A percentile compares a stretch with the other conserved stretches of the same genome.
Conservation (phyloP, 176 grass and related monocot species). For the Musa acuminata region DNA sequence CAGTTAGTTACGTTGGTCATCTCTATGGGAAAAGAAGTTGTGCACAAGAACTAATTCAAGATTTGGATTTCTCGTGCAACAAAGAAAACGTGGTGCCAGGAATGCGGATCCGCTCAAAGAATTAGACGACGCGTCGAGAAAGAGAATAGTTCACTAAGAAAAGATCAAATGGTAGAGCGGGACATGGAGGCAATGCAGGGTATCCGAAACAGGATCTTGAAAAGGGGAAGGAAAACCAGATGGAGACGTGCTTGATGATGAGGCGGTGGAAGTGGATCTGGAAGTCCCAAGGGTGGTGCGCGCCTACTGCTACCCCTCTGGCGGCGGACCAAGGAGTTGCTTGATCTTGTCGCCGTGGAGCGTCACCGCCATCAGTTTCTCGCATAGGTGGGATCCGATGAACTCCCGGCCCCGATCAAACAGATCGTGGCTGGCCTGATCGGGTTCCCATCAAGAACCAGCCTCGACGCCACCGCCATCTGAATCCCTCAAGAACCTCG, state of each 20-base stretch:
- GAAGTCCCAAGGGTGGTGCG: conserved; percentile 3
- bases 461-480: not conserved
- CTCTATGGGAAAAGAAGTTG: conserved; percentile 34
- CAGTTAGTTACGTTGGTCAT: conserved; percentile 91
- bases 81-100: not conserved
- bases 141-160: not conserved
- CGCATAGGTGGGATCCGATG: conserved; percentile 94
- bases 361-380: conserved; percentile 86
- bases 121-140: not conserved
- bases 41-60: not conserved
- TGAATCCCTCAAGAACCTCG: not conserved
- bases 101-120: not conserved
- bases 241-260: conserved; percentile 88
- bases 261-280: conserved; percentile 89
- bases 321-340: conserved; percentile 66
- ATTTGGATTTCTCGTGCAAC: not conserved
- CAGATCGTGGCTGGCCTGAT: not conserved
- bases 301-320: not conserved
- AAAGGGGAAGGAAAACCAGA: conserved; percentile 25
- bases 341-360: conserved; percentile 86
- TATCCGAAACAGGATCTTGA: not conserved
- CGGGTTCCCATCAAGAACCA: not conserved
- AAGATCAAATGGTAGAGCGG: not conserved
- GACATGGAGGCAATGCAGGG: not conserved
- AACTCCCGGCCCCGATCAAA: conserved; percentile 36